These are phyloP conservation scores for Alternaria arbusti DNA, from an alignment of 2,329 filamentous ascomycete species.

Conservation along the genomic window DNA sequence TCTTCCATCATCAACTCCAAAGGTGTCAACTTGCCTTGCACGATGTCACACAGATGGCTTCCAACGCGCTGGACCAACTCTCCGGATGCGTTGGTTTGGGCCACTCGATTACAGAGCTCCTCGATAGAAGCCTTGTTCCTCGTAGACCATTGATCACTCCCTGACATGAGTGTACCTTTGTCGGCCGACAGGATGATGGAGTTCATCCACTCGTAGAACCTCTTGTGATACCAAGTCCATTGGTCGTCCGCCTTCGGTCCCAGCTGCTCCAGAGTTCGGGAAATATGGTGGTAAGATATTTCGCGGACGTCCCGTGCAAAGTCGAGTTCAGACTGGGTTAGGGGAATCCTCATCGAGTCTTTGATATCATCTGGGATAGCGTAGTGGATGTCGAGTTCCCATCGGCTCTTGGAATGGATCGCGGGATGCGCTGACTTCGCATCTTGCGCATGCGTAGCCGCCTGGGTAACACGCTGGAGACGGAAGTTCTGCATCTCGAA, in stretches of 20 bases:
- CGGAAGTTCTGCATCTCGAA: neutral
- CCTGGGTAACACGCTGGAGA: neutral
- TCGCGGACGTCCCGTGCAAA: neutral
- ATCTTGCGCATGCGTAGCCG: neutral
- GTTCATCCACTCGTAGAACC: constrained; percentile 7
- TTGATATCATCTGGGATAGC: neutral
- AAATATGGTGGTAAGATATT: constrained; percentile 2
- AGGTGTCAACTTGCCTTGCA: constrained; percentile 4
- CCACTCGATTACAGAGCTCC: neutral
- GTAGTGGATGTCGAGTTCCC: constrained; percentile 1
- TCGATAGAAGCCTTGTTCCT: neutral
- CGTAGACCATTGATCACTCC: neutral
- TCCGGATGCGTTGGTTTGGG: neutral
- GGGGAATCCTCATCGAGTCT: neutral
- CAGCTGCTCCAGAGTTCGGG: neutral
- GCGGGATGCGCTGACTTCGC: neutral
- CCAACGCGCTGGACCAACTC: constrained; percentile 6
- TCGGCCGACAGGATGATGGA: neutral
- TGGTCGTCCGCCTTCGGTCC: neutral
- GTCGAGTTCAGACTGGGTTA: neutral
- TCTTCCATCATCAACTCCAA: constrained; percentile 13
- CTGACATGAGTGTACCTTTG: neutral
- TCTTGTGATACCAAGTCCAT: constrained; percentile 3
- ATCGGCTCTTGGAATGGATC: constrained; percentile 3
- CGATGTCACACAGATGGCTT: neutral